Evolutionary conservation across 306 rosid genomes (phyloP).

Genomic region (Clitoria ternatea): DNA sequence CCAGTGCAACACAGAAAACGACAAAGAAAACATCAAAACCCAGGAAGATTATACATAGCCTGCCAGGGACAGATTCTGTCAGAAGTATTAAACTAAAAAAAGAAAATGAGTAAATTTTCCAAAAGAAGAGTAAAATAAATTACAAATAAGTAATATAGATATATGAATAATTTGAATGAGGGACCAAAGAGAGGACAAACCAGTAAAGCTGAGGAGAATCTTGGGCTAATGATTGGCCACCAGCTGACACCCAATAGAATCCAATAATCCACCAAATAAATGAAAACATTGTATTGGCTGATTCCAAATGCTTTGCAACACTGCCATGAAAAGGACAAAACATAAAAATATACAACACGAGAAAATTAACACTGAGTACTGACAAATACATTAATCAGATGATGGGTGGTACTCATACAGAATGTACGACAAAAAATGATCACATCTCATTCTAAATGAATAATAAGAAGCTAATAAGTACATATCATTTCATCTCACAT

Average conservation of each 20-base stretch:
- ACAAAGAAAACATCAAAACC: slow-evolving; percentile 99
- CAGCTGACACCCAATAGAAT: slow-evolving; percentile 96
- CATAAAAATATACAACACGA: neutral
- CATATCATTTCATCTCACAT: neutral
- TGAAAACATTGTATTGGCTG: slow-evolving; percentile 95
- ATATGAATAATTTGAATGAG: slow-evolving; percentile 13
- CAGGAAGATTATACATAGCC: slow-evolving; percentile 91
- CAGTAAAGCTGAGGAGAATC: slow-evolving; percentile 88
- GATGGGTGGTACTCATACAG: neutral
- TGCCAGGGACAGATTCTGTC: slow-evolving; percentile 44
- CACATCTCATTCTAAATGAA: neutral
- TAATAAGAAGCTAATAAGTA: neutral
- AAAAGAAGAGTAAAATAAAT: slow-evolving; percentile 16
- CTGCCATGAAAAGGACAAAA: slow-evolving; percentile 35
- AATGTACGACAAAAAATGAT: neutral
- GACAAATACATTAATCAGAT: neutral
- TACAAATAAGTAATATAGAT: neutral
- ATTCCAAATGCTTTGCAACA: slow-evolving; percentile 85
- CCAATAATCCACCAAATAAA: slow-evolving; percentile 99
- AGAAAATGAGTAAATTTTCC: slow-evolving; percentile 19
- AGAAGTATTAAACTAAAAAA: slow-evolving; percentile 19
- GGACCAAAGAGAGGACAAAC: slow-evolving; percentile 41
- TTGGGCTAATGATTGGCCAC: slow-evolving; percentile 64
- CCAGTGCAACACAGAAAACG: slow-evolving; percentile 95
- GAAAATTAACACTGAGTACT: neutral